phyloP scores from a whole-genome alignment of 73 alveolate genomes.

The Halteria grandinella region DNA sequence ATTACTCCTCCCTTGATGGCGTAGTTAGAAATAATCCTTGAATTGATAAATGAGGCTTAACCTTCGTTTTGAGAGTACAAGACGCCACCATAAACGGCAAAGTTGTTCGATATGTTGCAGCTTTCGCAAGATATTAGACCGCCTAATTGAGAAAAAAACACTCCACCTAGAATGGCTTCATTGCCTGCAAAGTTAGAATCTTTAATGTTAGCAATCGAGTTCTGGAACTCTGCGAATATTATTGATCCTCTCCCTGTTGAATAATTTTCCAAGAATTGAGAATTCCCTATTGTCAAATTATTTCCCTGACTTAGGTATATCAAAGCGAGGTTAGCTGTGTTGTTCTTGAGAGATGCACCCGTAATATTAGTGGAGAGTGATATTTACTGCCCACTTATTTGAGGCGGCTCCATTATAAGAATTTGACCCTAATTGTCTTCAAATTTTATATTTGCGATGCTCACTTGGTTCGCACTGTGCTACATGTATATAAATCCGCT shows the following conservation, averaged over 20 bases:
- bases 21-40: neutral
- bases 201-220: neutral
- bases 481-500: neutral
- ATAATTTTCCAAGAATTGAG: neutral
- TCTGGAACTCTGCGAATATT: neutral
- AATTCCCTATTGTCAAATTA: neutral
- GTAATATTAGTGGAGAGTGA: neutral
- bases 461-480: neutral
- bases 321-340: neutral
- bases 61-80: neutral
- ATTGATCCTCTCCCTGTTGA: conserved; percentile 35
- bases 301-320: neutral
- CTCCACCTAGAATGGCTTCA: conserved; percentile 21
- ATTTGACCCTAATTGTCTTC: neutral
- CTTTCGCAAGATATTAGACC: neutral
- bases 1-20: neutral
- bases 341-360: neutral
- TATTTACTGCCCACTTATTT: neutral
- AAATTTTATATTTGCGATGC: neutral
- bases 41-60: neutral
- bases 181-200: neutral
- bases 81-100: conserved; percentile 14
- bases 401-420: conserved; percentile 8
- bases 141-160: conserved; percentile 2
- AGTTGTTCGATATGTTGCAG: neutral